Percentiles rank a stretch among this genome's conserved stretches.
Conservation (phyloP, 768 basidiomycete species). For the Nidula microcarpa region DNA sequence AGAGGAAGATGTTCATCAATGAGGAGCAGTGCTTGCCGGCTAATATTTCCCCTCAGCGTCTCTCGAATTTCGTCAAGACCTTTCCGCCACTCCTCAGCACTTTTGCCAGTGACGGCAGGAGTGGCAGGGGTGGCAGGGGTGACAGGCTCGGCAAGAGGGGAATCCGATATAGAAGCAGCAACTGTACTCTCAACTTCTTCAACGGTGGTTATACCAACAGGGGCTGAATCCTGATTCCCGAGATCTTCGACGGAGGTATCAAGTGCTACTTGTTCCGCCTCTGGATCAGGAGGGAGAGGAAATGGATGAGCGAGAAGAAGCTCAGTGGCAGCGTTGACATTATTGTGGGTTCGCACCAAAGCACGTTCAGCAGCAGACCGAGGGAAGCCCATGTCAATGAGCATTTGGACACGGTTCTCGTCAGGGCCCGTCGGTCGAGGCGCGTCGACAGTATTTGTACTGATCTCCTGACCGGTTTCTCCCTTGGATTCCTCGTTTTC, state of each 20-base stretch:
- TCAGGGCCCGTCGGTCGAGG: slow-evolving; percentile 53
- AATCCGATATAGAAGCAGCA: slow-evolving; percentile 4
- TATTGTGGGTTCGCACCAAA: slow-evolving; percentile 80
- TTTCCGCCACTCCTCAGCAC: slow-evolving; percentile 58
- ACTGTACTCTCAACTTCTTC: not conserved
- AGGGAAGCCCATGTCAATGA: slow-evolving; percentile 97
- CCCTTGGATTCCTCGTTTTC: slow-evolving; percentile 73
- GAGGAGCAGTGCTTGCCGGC: slow-evolving; percentile 67
- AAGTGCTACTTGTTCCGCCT: slow-evolving; percentile 17
- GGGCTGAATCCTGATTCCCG: slow-evolving; percentile 16
- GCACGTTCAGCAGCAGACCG: slow-evolving; percentile 86
- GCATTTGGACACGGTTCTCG: slow-evolving; percentile 74
- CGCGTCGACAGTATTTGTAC: slow-evolving; percentile 17
- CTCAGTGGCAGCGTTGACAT: slow-evolving; percentile 86
- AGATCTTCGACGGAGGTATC: slow-evolving; percentile 6
- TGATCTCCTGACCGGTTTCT: slow-evolving; percentile 26
- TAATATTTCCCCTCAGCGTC: slow-evolving; percentile 59
- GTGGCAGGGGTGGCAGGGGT: slow-evolving; percentile 1
- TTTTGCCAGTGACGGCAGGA: slow-evolving; percentile 31
- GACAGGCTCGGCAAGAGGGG: not conserved
- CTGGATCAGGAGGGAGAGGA: slow-evolving; percentile 68
- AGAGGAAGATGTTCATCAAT: slow-evolving; percentile 86
- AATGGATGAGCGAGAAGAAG: slow-evolving; percentile 80
- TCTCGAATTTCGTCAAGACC: slow-evolving; percentile 67
- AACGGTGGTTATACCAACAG: slow-evolving; percentile 13